Evolutionary conservation across 2,329 filamentous ascomycete genomes (phyloP).

Genomic region (Rhynchosporium graminicola): DNA sequence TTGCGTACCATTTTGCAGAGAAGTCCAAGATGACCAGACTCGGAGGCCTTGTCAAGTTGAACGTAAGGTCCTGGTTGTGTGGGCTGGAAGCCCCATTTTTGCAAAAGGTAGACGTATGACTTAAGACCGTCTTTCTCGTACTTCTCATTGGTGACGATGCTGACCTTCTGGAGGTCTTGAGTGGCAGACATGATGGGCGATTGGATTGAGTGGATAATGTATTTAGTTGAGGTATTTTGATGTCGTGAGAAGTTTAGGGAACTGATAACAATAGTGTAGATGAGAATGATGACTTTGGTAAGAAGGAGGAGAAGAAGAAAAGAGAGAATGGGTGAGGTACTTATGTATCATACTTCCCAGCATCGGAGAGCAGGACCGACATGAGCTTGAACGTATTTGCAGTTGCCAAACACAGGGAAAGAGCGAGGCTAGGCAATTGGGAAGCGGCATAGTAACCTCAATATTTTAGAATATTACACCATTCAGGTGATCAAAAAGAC

Average conservation of each 20-base stretch:
- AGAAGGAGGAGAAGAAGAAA: constrained; percentile 14
- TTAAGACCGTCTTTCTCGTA: constrained; percentile 61
- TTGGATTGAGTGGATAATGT: constrained; percentile 9
- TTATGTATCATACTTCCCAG: constrained; percentile 15
- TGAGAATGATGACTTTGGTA: constrained; percentile 11
- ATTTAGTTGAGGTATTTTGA: neutral
- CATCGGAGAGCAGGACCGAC: constrained; percentile 11
- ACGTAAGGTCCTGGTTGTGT: constrained; percentile 64
- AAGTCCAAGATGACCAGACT: constrained; percentile 45
- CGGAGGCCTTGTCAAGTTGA: constrained; percentile 46
- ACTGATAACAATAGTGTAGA: constrained; percentile 1
- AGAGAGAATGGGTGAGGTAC: constrained; percentile 5
- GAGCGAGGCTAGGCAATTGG: neutral
- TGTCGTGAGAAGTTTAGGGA: constrained; percentile 9
- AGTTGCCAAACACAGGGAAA: too few species aligned
- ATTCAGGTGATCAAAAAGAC: too few species aligned
- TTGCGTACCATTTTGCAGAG: constrained; percentile 42
- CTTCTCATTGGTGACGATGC: constrained; percentile 57
- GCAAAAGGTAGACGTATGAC: constrained; percentile 61
- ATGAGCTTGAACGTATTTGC: neutral
- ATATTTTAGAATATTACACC: too few species aligned
- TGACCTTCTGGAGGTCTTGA: constrained; percentile 46
- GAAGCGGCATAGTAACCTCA: neutral
- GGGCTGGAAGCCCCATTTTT: constrained; percentile 63
- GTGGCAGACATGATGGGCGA: constrained; percentile 36